Percentiles rank a stretch among this genome's conserved stretches.
phyloP scores from a whole-genome alignment of 495 filamentous ascomycete species.

The Aspergillus panamensis region DNA sequence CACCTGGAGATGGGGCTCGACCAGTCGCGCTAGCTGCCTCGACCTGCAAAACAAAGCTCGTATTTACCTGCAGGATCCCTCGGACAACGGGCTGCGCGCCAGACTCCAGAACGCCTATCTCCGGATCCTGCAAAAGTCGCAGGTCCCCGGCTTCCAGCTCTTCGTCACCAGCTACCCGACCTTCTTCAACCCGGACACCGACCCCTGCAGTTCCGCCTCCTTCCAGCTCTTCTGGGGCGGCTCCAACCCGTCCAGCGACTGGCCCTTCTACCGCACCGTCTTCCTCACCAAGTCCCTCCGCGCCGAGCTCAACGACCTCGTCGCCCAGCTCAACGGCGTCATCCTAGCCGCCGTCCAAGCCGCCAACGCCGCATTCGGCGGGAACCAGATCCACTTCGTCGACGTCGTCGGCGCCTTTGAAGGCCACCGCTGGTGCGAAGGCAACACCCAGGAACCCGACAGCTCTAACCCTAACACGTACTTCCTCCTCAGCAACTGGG shows the following conservation, averaged over 20 bases:
- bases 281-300: not conserved
- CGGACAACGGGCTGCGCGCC: not conserved
- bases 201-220: not conserved
- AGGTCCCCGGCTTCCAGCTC: not conserved
- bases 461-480: not conserved
- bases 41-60: not conserved
- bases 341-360: not conserved
- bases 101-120: not conserved
- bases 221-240: not conserved
- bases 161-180: constrained; percentile 2
- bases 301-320: not conserved
- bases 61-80: not conserved
- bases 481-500: not conserved
- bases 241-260: not conserved
- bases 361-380: not conserved
- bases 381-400: not conserved
- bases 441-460: not conserved
- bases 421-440: not conserved
- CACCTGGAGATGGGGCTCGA: not conserved
- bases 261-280: not conserved
- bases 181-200: not conserved
- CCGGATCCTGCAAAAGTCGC: not conserved
- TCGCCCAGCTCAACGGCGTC: not conserved
- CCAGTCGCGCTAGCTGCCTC: not conserved
- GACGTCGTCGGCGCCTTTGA: not conserved